Percentiles rank a stretch among this genome's conserved stretches.
Conservation (phyloP, 2,329 filamentous ascomycete genomes). For the Aspergillus sp. region DNA sequence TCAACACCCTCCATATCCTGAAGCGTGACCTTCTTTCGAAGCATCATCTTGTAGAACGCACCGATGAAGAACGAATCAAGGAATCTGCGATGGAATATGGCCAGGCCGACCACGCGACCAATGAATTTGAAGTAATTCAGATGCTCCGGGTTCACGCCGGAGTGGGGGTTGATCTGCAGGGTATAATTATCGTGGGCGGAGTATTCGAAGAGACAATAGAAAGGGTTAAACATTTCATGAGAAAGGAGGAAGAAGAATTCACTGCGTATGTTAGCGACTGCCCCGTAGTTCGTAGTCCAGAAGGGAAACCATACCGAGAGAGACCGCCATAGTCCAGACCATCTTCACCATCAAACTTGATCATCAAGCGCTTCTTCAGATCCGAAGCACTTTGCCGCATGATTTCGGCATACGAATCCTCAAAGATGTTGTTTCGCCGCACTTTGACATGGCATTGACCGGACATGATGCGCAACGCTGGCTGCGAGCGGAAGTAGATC, state of each 20-base stretch:
- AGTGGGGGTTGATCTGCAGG: slow-evolving; percentile 98
- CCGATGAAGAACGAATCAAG: slow-evolving; percentile 98
- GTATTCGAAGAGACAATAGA: slow-evolving; percentile 99
- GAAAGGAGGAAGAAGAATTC: slow-evolving; percentile 99
- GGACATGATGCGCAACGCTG: slow-evolving; percentile 86
- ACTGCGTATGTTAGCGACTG: slow-evolving; percentile 41
- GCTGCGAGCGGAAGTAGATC: slow-evolving; percentile 98
- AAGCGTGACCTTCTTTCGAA: slow-evolving; percentile 83
- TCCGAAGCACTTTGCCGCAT: slow-evolving; percentile 93
- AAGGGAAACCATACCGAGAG: slow-evolving; percentile 51
- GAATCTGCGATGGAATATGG: slow-evolving; percentile 97
- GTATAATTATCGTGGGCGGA: slow-evolving; percentile 99
- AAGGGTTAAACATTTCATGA: slow-evolving; percentile 99
- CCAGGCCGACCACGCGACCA: slow-evolving; percentile 87
- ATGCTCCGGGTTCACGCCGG: slow-evolving; percentile 97
- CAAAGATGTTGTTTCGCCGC: slow-evolving; percentile 90
- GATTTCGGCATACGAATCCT: slow-evolving; percentile 97
- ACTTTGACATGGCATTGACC: slow-evolving; percentile 99
- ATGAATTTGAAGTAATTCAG: slow-evolving; percentile 99
- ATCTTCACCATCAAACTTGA: slow-evolving; percentile 98
- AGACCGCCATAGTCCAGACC: slow-evolving; percentile 96
- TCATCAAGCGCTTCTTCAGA: slow-evolving; percentile 97
- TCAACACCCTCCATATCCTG: slow-evolving; percentile 99
- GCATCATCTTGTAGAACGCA: slow-evolving; percentile 98
- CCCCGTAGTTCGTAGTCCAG: not conserved